Evolutionary conservation across 108 stramenopile genomes (phyloP).

Genomic region (Pseudonitzschia multiseries): DNA sequence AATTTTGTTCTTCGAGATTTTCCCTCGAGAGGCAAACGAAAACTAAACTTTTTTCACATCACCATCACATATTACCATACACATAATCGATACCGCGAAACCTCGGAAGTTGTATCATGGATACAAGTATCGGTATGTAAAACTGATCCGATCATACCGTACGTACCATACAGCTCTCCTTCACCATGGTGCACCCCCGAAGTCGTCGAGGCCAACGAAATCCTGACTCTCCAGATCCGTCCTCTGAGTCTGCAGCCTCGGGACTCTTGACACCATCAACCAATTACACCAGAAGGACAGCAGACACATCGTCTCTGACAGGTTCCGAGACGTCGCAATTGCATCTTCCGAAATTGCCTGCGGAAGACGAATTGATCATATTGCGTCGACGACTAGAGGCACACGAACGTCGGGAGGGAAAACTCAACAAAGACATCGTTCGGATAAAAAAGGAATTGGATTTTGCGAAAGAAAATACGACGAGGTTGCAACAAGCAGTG

Average conservation of each 20-base stretch:
- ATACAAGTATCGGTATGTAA: too few relatives aligned
- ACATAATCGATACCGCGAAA: too few relatives aligned
- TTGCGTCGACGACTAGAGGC: not conserved
- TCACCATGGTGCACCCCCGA: conserved; percentile 1
- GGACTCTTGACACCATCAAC: not conserved
- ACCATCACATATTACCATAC: too few relatives aligned
- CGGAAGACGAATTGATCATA: not conserved
- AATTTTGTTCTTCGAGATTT: conserved; percentile 1
- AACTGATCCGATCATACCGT: not conserved
- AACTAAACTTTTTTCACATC: not conserved
- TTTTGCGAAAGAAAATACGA: not conserved
- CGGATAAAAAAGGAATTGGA: conserved; percentile 6
- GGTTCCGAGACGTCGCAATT: not conserved
- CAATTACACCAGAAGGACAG: not conserved
- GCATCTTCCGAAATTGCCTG: not conserved
- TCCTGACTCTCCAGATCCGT: not conserved
- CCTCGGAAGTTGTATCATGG: too few relatives aligned
- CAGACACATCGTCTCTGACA: conserved; percentile 2
- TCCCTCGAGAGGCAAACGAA: not conserved
- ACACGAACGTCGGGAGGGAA: not conserved
- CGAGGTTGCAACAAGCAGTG: not conserved
- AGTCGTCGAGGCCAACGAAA: not conserved
- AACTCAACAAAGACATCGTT: not conserved
- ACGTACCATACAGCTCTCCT: not conserved
- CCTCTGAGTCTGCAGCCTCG: not conserved